Evolutionary conservation across 805 yeast genomes (phyloP), one percentile per base, ranked within the genome.

Genomic region (Saccharomycopsis babjevae): DNA sequence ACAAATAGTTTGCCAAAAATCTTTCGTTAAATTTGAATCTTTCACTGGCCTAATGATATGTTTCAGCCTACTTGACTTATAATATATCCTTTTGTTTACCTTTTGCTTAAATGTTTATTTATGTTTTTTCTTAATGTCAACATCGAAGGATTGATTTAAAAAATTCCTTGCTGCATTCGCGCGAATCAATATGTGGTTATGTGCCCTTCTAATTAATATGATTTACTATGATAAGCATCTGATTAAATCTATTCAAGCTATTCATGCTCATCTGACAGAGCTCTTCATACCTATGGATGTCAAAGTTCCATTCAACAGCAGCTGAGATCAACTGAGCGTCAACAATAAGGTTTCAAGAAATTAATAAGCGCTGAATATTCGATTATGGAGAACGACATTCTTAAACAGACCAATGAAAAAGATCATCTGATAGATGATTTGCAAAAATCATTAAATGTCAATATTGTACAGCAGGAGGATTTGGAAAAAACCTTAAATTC

Each of bases 391-490:
- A 34, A 36, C 32, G 28, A 55, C 3, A 38, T 20, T 6, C 22
- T 7, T 11, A 25, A 25, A 50, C 1, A 55, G 7, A 55, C 22
- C 2, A 38, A 20, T 34, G 42, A 32, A 6, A 54, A 54, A n/a
- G 42, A 54, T 11, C 25, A 54, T 32, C 42, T 32, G 42, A 54
- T 34, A 54, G 28, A 54, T 34, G 28, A 54, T 18, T 34, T 34
- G 1, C 67, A 79, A 39, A 69, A 71, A 25, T 68, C 73, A 2
- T 66, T 82, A 22, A 84, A 83, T 0, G 83, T 88, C 34, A 77
- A 77, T 67, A 75, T 89, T 2, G 83, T 90, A 62, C 91, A 88
- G 67, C 98, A 94, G 71, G 84, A 81, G 59, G 84, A 85, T 8
- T 72, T 93, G n/a, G 99, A 92, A 68, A 74, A 82, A 56, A 76